Base-by-base conservation (phyloP, 805 yeast genomes). In the Candida maris region DNA sequence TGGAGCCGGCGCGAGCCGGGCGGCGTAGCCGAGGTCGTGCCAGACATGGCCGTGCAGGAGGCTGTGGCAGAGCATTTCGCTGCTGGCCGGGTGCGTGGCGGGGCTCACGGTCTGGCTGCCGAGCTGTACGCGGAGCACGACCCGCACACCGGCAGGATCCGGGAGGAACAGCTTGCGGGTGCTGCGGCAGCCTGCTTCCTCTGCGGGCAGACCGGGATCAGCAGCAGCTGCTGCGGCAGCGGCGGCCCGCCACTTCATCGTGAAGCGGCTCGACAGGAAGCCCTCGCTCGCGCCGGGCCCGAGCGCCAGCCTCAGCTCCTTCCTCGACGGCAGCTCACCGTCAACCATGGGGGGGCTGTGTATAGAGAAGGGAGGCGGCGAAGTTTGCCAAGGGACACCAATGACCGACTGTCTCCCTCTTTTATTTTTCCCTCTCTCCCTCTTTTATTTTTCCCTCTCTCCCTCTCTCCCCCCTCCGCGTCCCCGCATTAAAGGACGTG, bases 61-160 rank as follows among this genome's bases (percentile, higher is more conserved):
- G 26, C 45, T 43, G 16, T 48, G 49, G 17, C 46, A 32, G 4
- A 48, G 15, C 48, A 48, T 37, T 31, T 48, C 52, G 29, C 52
- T 43, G 10, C 40, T 35, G 5, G 32, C 14, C 7, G 52, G 49
- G 19, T 48, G 46, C 3, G 22, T 27, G 1, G 7, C 18, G 3
- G 42, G 38, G 21, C 7, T 18, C 17, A 48, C 18, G 8, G 10
- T n/a, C 22, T 38, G 39, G 8, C 36, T 45, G 5, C 40, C 41
- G 4, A 48, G 32, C 9, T 15, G 6, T 18, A 48, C 26, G 5
- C 33, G 28, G 25, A 45, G 31, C 6, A 28, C 25, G 10, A 46
- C 12, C 44, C 39, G 26, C 12, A 23, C 15, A 7, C 31, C 14
- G 28, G 44, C 29, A 14, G 4, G 17, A 26, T 4, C n/a, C 4